Percentiles rank a stretch among this genome's conserved stretches.
Conservation (phyloP, 345 rosid species). For the Arabis hirsuta region DNA sequence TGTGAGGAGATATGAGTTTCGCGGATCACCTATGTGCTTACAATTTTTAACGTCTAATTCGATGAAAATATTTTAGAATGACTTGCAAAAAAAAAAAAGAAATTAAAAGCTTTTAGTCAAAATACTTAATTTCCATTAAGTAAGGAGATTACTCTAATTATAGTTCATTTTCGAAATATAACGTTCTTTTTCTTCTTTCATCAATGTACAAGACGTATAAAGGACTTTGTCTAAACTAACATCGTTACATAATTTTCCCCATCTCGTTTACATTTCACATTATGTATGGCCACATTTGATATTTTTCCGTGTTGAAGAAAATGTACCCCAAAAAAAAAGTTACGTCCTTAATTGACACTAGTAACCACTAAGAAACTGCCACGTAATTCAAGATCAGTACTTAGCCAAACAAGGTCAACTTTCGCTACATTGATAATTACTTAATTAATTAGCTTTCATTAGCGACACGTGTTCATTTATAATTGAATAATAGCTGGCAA, state of each 20-base stretch:
- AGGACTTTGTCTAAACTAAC: background rate
- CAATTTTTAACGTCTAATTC: no score
- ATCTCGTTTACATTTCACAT: conserved; percentile 17
- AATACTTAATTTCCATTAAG: no score
- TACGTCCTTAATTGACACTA: background rate
- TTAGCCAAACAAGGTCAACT: conserved; percentile 35
- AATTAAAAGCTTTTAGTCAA: no score
- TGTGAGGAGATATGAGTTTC: no score
- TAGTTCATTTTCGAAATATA: background rate
- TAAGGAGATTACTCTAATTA: background rate
- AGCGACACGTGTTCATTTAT: background rate
- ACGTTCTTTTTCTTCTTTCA: background rate
- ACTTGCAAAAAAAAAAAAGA: no score
- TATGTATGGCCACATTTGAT: background rate
- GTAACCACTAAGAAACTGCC: conserved; percentile 11
- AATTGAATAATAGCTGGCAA: conserved; percentile 33
- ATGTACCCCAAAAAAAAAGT: background rate
- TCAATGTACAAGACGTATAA: background rate
- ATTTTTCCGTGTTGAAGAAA: background rate
- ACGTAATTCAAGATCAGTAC: conserved; percentile 1
- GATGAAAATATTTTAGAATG: no score
- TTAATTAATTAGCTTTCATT: conserved; percentile 16
- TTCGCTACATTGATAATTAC: conserved; percentile 6
- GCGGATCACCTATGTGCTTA: no score
- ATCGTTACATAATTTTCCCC: background rate